Percentiles rank a stretch among this genome's conserved stretches.
Evolutionary conservation across 139 green algal species (phyloP).

Genomic region (Dunaliella sp.): DNA sequence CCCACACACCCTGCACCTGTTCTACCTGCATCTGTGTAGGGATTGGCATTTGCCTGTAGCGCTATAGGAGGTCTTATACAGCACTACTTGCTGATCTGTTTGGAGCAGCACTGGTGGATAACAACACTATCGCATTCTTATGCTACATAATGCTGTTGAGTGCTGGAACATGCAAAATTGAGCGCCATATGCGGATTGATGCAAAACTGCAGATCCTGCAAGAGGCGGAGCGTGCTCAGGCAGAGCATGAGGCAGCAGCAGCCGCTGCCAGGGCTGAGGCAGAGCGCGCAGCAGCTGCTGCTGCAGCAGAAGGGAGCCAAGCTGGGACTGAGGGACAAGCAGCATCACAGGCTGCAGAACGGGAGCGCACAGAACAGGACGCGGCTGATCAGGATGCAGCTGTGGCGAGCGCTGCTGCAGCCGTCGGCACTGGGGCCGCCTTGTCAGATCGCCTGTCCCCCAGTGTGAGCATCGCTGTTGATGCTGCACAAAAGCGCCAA

Average conservation of each 20-base stretch:
- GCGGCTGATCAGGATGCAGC: background rate
- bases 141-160: too few relatives aligned
- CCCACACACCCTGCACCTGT: too few relatives aligned
- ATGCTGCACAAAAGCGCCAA: too few relatives aligned
- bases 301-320: background rate
- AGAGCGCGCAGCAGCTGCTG: background rate
- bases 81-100: too few relatives aligned
- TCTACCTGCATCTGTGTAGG: too few relatives aligned
- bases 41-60: too few relatives aligned
- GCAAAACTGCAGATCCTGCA: background rate
- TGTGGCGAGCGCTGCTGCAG: background rate
- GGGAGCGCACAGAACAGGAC: background rate
- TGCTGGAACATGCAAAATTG: too few relatives aligned
- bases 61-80: too few relatives aligned
- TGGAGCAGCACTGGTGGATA: too few relatives aligned
- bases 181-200: too few relatives aligned
- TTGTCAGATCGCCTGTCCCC: background rate
- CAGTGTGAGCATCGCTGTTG: background rate
- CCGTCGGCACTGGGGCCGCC: background rate
- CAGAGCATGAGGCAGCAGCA: background rate
- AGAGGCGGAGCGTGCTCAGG: background rate
- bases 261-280: background rate
- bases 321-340: too few relatives aligned
- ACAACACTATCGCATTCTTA: too few relatives aligned
- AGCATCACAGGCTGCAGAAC: background rate